Evolutionary conservation across 352 stramenopile genomes (phyloP), one percentile per base, ranked within the genome.

Genomic region (Elongisporangium prolatum): DNA sequence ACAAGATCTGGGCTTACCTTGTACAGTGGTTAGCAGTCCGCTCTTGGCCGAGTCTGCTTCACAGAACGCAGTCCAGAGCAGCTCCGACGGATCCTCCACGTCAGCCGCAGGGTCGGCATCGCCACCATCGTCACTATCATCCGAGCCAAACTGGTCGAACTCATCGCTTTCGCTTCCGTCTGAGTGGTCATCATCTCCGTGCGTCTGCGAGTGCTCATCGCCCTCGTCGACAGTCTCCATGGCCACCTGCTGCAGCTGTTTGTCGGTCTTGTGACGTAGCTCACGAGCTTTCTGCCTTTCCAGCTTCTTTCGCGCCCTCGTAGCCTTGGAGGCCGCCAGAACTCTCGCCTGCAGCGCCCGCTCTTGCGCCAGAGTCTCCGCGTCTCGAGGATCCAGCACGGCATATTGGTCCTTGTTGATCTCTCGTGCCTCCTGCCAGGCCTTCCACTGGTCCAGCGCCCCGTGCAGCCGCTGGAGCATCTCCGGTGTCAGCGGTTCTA

Each of bases 141-240:
- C 83, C 11, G 71, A 87, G 21, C 67, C 57, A 47, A 74, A 70
- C 20, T 79, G 64, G 4, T 71, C 75, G 21, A 86, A 72, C 4
- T 85, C 77, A 54, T 83, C 70, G 18, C 67, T 60, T 17, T 77
- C 67, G 21, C 71, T 71, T 1, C 69, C 58, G n/a, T 66, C 67
- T 18, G 73, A 66, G 11, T 74, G 59, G 51, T 68, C 62, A 18
- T 68, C 66, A 38, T n/a, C n/a, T n/a, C 65, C 68, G 20, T 64
- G 59, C 10, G 53, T 63, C 44, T 69, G 37, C 21, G 60, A 16
- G 67, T 9, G 67, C 28, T 84, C 73, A 38, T 80, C 58, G 3
- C 70, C 68, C 52, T 91, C 83, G 48, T 87, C 67, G 13, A 90
- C 77, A 0, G 80, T 90, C 59, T 83, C 77, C 80, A 93, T 91